These are phyloP conservation scores for Pneumocystis oryctolagi DNA, from an alignment of 1,139 yeast species.

Conservation along the genomic window DNA sequence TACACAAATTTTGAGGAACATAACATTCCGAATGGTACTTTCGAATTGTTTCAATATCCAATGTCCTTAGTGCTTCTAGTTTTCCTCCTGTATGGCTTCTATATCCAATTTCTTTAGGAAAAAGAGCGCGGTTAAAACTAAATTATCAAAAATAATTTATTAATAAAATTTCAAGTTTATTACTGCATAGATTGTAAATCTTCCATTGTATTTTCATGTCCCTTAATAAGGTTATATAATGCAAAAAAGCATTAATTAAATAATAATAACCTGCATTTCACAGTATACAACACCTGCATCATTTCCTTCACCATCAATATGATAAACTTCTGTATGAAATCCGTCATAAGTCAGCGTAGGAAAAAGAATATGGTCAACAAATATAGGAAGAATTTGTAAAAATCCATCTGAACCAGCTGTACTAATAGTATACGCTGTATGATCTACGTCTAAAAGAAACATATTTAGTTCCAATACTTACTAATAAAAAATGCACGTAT, in stretches of 20 bases:
- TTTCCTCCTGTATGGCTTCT: constrained; percentile 92
- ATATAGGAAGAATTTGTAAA: constrained; percentile 65
- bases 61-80: constrained; percentile 54
- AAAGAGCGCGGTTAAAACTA: constrained; percentile 29
- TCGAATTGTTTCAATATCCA: constrained; percentile 60
- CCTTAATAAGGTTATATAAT: not conserved
- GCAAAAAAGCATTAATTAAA: constrained; percentile 56
- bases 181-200: not conserved
- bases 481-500: not conserved
- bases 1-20: constrained; percentile 70
- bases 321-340: constrained; percentile 87
- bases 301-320: constrained; percentile 75
- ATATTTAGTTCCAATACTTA: too few relatives aligned
- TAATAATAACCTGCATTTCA: constrained; percentile 92
- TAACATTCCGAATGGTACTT: constrained; percentile 59
- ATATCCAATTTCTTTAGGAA: constrained; percentile 57
- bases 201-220: not conserved
- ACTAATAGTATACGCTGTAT: constrained; percentile 79
- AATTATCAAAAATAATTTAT: not conserved
- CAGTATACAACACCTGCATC: constrained; percentile 96
- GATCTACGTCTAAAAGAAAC: constrained; percentile 55
- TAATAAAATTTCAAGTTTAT: not conserved
- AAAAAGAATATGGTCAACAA: constrained; percentile 68
- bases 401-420: constrained; percentile 98
- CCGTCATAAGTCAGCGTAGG: constrained; percentile 87